Evolutionary conservation across 495 filamentous ascomycete genomes (phyloP).

Genomic region (Arthonia radiata): DNA sequence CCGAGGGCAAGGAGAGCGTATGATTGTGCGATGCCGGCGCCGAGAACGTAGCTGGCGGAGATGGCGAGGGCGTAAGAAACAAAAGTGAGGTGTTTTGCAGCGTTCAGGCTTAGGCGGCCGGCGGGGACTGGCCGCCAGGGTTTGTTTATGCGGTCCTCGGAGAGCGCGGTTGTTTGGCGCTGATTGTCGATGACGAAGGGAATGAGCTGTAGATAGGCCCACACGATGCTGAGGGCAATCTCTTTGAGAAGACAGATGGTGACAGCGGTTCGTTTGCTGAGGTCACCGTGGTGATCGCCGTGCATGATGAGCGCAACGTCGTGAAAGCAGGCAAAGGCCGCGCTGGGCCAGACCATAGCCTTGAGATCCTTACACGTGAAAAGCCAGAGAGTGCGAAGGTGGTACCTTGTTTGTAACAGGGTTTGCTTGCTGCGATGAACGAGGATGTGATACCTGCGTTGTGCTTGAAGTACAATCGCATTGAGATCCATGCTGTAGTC

Average conservation of each 20-base stretch:
- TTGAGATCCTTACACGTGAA: conserved; percentile 19
- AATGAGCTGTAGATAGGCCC: conserved; percentile 14
- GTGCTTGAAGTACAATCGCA: too few species aligned
- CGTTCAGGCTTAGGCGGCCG: conserved; percentile 4
- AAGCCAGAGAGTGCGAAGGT: conserved; percentile 15
- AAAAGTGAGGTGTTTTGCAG: conserved; percentile 8
- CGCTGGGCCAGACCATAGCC: conserved; percentile 16
- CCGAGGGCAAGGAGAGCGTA: conserved; percentile 8
- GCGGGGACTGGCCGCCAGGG: conserved; percentile 17
- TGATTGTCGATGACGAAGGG: conserved; percentile 16
- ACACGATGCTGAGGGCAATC: too few species aligned
- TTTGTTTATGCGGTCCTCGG: conserved; percentile 15
- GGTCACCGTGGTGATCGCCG: neutral
- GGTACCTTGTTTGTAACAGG: too few species aligned
- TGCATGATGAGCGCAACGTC: conserved; percentile 8
- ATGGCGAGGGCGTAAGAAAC: conserved; percentile 4
- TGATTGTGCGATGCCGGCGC: conserved; percentile 8
- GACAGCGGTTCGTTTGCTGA: conserved; percentile 5
- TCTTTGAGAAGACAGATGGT: too few species aligned
- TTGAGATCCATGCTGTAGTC: too few species aligned
- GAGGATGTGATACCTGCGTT: too few species aligned
- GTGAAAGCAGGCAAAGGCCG: conserved; percentile 14
- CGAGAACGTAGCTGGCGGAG: conserved; percentile 3
- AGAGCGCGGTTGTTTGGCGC: conserved; percentile 6
- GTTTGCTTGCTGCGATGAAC: too few species aligned